Conservation (phyloP, 176 grass and related monocot genomes). For the Panicum miliaceum region DNA sequence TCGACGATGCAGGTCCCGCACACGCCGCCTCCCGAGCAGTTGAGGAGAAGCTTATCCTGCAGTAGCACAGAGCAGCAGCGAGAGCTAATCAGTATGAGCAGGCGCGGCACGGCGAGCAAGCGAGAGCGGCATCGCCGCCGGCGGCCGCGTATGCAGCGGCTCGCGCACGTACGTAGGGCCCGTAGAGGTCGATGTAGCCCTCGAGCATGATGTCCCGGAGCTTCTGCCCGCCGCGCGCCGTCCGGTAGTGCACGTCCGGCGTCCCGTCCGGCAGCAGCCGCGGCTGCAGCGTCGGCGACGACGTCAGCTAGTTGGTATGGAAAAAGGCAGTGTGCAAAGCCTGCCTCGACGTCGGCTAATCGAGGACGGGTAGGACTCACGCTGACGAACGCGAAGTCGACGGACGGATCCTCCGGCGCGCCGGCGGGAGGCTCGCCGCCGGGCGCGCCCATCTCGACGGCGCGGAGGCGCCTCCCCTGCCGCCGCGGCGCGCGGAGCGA, state of each 20-base stretch:
- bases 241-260: slow-evolving; percentile 84
- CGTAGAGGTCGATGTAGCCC: slow-evolving; percentile 81
- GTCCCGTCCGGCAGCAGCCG: slow-evolving; percentile 83
- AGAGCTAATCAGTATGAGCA: neutral
- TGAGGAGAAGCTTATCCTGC: slow-evolving; percentile 69
- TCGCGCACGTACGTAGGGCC: slow-evolving; percentile 85
- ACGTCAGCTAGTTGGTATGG: neutral
- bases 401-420: slow-evolving; percentile 34
- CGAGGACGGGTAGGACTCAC: slow-evolving; percentile 44
- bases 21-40: slow-evolving; percentile 73
- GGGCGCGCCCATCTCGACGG: slow-evolving; percentile 51
- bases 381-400: slow-evolving; percentile 91
- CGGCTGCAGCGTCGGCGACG: slow-evolving; percentile 40
- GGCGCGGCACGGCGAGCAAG: neutral
- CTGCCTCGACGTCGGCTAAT: neutral
- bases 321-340: neutral
- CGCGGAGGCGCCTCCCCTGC: slow-evolving; percentile 19
- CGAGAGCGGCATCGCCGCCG: neutral
- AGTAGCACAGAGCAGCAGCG: neutral
- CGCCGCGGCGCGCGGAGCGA: neutral
- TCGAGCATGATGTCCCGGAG: slow-evolving; percentile 94
- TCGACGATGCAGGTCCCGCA: slow-evolving; percentile 89
- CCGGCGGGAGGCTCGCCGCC: slow-evolving; percentile 1
- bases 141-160: neutral
- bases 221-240: slow-evolving; percentile 82